These are phyloP conservation scores for Clarireedia hainanense DNA, from an alignment of 2,329 filamentous ascomycete species.

Conservation along the genomic window DNA sequence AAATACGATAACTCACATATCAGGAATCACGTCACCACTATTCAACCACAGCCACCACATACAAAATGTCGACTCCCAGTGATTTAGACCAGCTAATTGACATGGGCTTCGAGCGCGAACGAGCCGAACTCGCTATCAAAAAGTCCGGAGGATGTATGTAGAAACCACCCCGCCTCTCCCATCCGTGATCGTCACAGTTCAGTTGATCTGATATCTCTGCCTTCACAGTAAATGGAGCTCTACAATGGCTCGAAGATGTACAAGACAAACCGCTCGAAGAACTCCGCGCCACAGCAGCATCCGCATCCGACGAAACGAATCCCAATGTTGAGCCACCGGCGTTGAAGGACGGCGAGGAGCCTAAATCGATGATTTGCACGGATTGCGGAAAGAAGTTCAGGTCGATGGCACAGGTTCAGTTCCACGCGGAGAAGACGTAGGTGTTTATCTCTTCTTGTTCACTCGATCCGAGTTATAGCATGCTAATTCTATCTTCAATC, in stretches of 20 bases:
- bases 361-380: slow-evolving; percentile 82
- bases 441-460: slow-evolving; percentile 21
- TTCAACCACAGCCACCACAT: background rate
- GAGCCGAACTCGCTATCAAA: slow-evolving; percentile 76
- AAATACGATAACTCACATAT: background rate
- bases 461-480: background rate
- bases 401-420: slow-evolving; percentile 73
- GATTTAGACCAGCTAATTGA: slow-evolving; percentile 56
- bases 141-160: slow-evolving; percentile 69
- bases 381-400: slow-evolving; percentile 91
- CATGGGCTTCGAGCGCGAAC: slow-evolving; percentile 76
- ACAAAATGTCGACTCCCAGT: slow-evolving; percentile 42
- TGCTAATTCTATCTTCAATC: background rate
- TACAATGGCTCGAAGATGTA: slow-evolving; percentile 92
- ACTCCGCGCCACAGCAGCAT: slow-evolving; percentile 45
- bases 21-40: background rate
- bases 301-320: slow-evolving; percentile 42
- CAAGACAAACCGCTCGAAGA: slow-evolving; percentile 82
- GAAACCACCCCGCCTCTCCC: background rate
- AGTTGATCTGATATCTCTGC: slow-evolving; percentile 11
- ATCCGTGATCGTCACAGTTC: background rate
- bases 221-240: slow-evolving; percentile 66
- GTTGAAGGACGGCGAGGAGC: slow-evolving; percentile 62
- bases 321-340: slow-evolving; percentile 51
- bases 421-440: slow-evolving; percentile 80